Conservation (phyloP, 2,329 filamentous ascomycete genomes). For the Xylariaceae sp. region DNA sequence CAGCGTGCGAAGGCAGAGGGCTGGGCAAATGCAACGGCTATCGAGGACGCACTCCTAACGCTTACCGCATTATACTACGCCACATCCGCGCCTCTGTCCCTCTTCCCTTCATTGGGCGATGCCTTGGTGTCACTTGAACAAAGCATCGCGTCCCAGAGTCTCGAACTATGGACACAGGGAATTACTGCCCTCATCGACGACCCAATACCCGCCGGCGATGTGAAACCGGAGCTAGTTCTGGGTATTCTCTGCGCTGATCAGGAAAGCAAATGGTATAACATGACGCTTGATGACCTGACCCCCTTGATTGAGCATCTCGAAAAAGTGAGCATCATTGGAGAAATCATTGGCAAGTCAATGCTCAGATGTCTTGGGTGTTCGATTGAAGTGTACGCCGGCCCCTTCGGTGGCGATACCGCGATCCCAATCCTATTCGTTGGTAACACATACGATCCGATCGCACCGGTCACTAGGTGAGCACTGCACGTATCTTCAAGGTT, state of each 20-base stretch:
- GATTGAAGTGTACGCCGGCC: conserved; percentile 8
- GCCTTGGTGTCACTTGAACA: conserved; percentile 10
- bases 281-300: conserved; percentile 5
- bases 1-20: background rate
- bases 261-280: conserved; percentile 11
- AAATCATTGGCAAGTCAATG: conserved; percentile 6
- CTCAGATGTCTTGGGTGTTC: conserved; percentile 12
- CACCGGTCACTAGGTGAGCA: conserved; percentile 9
- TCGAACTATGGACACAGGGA: conserved; percentile 7
- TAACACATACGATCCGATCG: conserved; percentile 11
- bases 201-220: conserved; percentile 3
- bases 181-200: conserved; percentile 5
- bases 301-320: conserved; percentile 5
- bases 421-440: conserved; percentile 12
- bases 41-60: conserved; percentile 8
- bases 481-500: background rate
- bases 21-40: conserved; percentile 10
- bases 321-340: conserved; percentile 9
- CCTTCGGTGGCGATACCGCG: conserved; percentile 8
- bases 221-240: conserved; percentile 5
- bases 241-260: conserved; percentile 9
- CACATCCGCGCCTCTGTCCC: background rate
- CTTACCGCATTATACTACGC: conserved; percentile 4
- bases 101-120: background rate
- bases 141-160: conserved; percentile 1